phyloP scores from a whole-genome alignment of 352 stramenopile genomes.

The Phytophthora citrophthora region DNA sequence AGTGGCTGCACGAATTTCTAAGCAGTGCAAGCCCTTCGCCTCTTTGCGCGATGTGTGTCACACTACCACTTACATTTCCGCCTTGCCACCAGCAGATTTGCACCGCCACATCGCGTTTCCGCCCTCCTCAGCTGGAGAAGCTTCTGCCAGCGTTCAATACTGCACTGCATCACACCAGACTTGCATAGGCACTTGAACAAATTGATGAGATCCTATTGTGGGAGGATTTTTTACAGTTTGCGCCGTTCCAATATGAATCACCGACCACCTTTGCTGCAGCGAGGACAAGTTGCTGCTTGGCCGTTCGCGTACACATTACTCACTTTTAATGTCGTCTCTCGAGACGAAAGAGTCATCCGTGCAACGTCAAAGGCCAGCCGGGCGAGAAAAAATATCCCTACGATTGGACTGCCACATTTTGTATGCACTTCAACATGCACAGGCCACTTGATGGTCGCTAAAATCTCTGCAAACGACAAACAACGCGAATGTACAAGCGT shows the following conservation, averaged over 20 bases:
- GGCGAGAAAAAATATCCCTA: conserved; percentile 33
- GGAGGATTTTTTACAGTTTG: conserved; percentile 5
- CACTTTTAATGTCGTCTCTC: conserved; percentile 19
- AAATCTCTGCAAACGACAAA: conserved; percentile 19
- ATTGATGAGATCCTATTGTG: too few species aligned
- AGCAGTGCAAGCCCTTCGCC: conserved; percentile 7
- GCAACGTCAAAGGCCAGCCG: conserved; percentile 20
- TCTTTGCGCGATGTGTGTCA: conserved; percentile 9
- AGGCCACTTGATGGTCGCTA: conserved; percentile 17
- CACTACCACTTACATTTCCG: neutral
- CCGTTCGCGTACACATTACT: conserved; percentile 34
- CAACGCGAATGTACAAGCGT: conserved; percentile 10
- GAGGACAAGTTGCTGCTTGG: conserved; percentile 25
- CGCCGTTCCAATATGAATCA: conserved; percentile 17
- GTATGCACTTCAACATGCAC: conserved; percentile 36
- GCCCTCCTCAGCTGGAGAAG: conserved; percentile 11
- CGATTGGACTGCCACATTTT: conserved; percentile 24
- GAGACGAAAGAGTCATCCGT: conserved; percentile 16
- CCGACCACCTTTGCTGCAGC: neutral
- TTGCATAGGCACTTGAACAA: too few species aligned
- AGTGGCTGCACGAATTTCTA: conserved; percentile 12
- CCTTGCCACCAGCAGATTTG: conserved; percentile 14
- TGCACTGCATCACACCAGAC: too few species aligned
- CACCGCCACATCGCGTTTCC: conserved; percentile 11
- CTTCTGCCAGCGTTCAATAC: neutral